phyloP scores from a whole-genome alignment of 2,329 filamentous ascomycete species.

The Claviceps maximensis region DNA sequence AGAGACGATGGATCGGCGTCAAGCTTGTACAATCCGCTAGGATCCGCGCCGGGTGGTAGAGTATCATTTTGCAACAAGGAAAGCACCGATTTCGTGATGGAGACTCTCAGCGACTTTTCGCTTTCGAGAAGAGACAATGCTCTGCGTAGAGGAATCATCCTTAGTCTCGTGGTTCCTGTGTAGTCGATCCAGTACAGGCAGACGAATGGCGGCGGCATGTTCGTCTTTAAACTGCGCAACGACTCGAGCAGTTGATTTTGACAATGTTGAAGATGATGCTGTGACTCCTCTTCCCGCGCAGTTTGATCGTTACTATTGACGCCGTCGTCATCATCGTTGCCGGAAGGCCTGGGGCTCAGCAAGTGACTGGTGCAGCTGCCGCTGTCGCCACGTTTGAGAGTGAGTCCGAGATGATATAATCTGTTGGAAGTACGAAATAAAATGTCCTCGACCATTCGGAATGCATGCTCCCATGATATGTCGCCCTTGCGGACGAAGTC shows the following conservation, averaged over 20 bases:
- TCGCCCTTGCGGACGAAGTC: conserved; percentile 54
- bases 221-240: neutral
- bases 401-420: conserved; percentile 47
- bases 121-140: conserved; percentile 34
- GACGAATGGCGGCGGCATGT: conserved; percentile 33
- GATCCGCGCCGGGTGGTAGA: conserved; percentile 36
- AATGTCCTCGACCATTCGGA: conserved; percentile 50
- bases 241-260: neutral
- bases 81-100: conserved; percentile 50
- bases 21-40: conserved; percentile 53
- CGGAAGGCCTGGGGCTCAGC: neutral
- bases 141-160: conserved; percentile 52
- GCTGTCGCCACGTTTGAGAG: neutral
- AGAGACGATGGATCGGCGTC: conserved; percentile 53
- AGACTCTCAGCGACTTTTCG: conserved; percentile 34
- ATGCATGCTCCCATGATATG: conserved; percentile 47
- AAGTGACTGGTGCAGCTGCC: neutral
- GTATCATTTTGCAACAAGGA: conserved; percentile 56
- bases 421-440: conserved; percentile 66
- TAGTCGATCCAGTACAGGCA: conserved; percentile 69
- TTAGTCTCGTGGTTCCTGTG: conserved; percentile 53
- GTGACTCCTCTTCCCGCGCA: too few species aligned
- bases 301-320: neutral
- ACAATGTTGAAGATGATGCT: neutral
- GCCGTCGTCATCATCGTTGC: neutral